Conservation (phyloP, 305 asterid genomes). For the Rubia tinctorum region DNA sequence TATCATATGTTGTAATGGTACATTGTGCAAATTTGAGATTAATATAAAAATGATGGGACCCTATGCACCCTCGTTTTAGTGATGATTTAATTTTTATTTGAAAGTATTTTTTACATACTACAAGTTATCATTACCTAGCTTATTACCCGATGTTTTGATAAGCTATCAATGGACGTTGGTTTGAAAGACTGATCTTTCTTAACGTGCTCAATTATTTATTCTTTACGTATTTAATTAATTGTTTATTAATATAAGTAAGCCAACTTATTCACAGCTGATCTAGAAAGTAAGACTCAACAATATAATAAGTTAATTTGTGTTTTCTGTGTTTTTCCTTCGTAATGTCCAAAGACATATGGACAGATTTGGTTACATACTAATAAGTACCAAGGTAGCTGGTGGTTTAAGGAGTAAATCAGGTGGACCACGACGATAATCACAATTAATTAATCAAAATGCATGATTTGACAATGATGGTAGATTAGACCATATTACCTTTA, state of each 20-base stretch:
- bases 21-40: no score
- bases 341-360: background rate
- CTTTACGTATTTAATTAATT: no score
- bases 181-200: no score
- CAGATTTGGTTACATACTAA: background rate
- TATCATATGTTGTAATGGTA: no score
- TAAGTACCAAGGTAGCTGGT: background rate
- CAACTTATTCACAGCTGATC: background rate
- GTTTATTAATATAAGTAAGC: background rate
- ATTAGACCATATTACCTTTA: no score
- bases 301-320: background rate
- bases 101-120: no score
- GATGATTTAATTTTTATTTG: no score
- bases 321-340: background rate
- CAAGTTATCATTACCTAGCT: no score
- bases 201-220: background rate
- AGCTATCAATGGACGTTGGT: no score
- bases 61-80: no score
- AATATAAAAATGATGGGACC: no score
- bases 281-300: background rate
- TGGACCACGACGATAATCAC: background rate
- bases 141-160: no score
- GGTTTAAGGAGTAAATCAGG: background rate
- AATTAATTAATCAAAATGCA: background rate
- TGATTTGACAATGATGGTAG: background rate